These are phyloP conservation scores for Logfia minima DNA, from an alignment of 129 eudicot genomes.

Conservation along the genomic window DNA sequence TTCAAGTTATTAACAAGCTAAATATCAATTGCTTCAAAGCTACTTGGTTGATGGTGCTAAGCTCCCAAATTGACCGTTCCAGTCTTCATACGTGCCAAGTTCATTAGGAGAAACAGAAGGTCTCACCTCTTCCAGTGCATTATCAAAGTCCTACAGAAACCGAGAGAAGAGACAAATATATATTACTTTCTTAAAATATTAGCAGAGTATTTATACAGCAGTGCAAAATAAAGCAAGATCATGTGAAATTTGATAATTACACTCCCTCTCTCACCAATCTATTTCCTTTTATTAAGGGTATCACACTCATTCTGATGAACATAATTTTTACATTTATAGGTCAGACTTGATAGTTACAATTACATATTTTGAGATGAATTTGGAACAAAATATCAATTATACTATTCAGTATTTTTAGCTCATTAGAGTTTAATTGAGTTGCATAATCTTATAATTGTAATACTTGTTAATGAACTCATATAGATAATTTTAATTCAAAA, in stretches of 20 bases:
- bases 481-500: neutral
- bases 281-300: neutral
- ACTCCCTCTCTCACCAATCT: neutral
- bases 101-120: conserved; percentile 82
- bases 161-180: neutral
- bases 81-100: conserved; percentile 67
- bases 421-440: neutral
- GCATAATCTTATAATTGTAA: neutral
- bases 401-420: neutral
- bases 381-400: neutral
- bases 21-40: conserved; percentile 8
- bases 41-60: conserved; percentile 40
- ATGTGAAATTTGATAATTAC: neutral
- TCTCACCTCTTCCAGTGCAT: conserved; percentile 76
- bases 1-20: neutral
- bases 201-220: neutral
- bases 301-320: neutral
- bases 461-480: neutral
- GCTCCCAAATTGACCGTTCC: conserved; percentile 93
- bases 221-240: neutral
- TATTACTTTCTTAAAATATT: neutral
- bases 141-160: conserved; percentile 32
- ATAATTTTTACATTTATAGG: neutral
- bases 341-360: neutral
- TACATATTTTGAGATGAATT: neutral